These are phyloP conservation scores for Solanum rostratum DNA, from an alignment of 257 asterid species.

Conservation along the genomic window DNA sequence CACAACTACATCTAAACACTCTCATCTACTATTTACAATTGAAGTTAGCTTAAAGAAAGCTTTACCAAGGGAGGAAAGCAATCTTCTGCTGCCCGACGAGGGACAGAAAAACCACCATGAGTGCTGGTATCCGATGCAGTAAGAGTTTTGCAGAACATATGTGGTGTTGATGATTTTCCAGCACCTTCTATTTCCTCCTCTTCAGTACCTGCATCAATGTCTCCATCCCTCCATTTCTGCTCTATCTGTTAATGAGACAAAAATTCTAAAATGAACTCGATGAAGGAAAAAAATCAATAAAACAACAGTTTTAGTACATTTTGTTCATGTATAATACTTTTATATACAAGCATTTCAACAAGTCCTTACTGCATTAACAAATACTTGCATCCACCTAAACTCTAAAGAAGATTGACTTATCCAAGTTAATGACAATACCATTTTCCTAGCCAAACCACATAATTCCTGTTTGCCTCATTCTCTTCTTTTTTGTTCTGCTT, in stretches of 20 bases:
- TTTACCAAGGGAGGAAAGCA: conserved; percentile 93
- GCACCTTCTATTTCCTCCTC: conserved; percentile 47
- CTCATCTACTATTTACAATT: neutral
- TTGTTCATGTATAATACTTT: neutral
- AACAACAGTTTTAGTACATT: neutral
- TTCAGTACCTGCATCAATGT: conserved; percentile 35
- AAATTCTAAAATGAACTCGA: neutral
- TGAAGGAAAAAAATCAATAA: neutral
- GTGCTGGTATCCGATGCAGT: conserved; percentile 98
- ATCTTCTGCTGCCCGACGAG: conserved; percentile 98
- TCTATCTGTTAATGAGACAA: conserved; percentile 21
- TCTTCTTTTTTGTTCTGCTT: neutral
- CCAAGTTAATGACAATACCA: neutral
- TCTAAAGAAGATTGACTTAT: neutral
- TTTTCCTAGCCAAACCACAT: neutral
- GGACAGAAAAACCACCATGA: conserved; percentile 97
- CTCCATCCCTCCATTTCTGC: conserved; percentile 62
- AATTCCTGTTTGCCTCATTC: neutral
- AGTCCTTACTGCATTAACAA: neutral
- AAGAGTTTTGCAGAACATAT: conserved; percentile 93
- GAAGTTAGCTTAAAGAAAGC: neutral
- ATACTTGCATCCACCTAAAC: neutral
- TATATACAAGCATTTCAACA: neutral
- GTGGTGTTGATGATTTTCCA: conserved; percentile 61
- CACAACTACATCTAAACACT: neutral